Evolutionary conservation across 2,329 filamentous ascomycete genomes (phyloP), one percentile per base, ranked within the genome.

Genomic region (Mycocentrospora acerina): DNA sequence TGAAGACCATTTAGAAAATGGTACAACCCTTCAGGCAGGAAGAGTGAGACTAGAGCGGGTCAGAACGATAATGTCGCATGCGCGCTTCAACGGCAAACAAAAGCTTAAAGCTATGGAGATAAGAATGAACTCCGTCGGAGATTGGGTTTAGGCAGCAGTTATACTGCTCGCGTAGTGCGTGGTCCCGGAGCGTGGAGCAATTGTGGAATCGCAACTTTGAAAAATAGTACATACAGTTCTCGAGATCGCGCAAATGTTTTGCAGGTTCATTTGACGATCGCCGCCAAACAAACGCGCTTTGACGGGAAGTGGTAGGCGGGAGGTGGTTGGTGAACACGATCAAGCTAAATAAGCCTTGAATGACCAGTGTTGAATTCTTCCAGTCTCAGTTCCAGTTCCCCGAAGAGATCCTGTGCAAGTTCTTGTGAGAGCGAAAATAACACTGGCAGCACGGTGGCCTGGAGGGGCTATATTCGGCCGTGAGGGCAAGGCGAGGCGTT

Each of bases 211-310:
- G 33, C 33, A 32, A 31, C 16, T 24, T n/a, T n/a, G n/a, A n/a
- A n/a, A 14, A 17, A 37, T 24, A 12, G 17, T 15, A 72, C 80
- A 73, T 79, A 88, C 85, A 75, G 76, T 76, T 75, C 75, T 79
- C 72, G 74, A 71, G 69, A 50, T 55, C 50, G 74, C 66, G 68
- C 76, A 73, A 67, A 72, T 73, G 73, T 72, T 75, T 76, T 90
- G 89, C 90, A 96, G 89, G 89, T 93, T 95, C 90, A 95, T 95
- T 89, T 91, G 88, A 94, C 89, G 90, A 88, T 42, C 73, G 84
- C 83, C 87, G 88, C 78, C 89, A 93, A 58, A 94, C 67, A 77
- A 89, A 95, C 88, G 88, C 89, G 89, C 88, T 71, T 70, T 60
- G 38, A 22, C 72, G 72, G 3, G 73, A 32, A 68, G 49, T 48